phyloP scores from a whole-genome alignment of 495 filamentous ascomycete genomes.

The Corynascus novoguineensis region DNA sequence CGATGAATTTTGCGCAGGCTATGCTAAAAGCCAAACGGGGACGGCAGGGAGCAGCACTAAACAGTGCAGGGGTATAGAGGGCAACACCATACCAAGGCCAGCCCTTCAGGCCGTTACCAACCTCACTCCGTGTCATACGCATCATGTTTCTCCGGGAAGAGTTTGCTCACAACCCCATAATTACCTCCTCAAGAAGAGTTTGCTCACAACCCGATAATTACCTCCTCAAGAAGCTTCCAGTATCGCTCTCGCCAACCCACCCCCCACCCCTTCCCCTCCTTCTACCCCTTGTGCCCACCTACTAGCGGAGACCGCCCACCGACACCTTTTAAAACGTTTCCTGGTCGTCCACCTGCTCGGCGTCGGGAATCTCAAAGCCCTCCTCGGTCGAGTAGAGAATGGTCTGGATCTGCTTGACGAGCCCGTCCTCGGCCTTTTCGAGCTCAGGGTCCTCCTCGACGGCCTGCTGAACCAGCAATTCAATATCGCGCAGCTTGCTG shows the following conservation, averaged over 20 bases:
- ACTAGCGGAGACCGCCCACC: too few species aligned
- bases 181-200: conserved; percentile 14
- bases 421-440: conserved; percentile 84
- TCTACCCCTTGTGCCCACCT: not conserved
- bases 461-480: conserved; percentile 83
- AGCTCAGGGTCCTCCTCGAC: conserved; percentile 86
- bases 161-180: not conserved
- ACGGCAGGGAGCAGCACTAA: conserved; percentile 16
- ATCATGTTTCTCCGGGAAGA: conserved; percentile 7
- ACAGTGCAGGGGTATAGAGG: conserved; percentile 27
- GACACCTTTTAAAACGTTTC: conserved; percentile 61
- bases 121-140: conserved; percentile 19
- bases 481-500: conserved; percentile 94
- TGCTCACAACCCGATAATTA: conserved; percentile 3
- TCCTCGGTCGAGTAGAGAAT: conserved; percentile 98
- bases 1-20: conserved; percentile 18
- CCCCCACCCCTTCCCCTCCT: not conserved
- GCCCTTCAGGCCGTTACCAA: conserved; percentile 14
- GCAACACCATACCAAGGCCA: conserved; percentile 17
- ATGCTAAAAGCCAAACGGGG: conserved; percentile 24
- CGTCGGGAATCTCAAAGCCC: conserved; percentile 79
- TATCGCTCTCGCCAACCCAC: too few species aligned
- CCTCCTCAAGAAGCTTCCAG: conserved; percentile 8
- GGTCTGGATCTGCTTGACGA: conserved; percentile 89
- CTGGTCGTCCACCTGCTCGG: conserved; percentile 59